Percentiles rank a stretch among this genome's conserved stretches.
phyloP scores from a whole-genome alignment of 1,284 basidiomycete genomes.

The Ganoderma resinaceum region DNA sequence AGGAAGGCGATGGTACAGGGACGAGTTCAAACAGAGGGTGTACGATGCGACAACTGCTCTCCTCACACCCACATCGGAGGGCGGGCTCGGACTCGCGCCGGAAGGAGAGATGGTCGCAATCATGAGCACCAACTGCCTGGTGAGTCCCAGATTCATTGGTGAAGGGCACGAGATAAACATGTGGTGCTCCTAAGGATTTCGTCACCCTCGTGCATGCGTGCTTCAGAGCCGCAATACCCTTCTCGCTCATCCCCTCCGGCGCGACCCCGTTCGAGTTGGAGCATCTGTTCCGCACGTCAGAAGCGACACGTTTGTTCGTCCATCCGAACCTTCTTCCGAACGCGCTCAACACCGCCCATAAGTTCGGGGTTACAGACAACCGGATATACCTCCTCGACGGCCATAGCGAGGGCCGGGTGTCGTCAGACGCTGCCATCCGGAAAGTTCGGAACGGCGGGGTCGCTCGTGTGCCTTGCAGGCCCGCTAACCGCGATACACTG shows the following conservation, averaged over 20 bases:
- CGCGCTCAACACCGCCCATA: conserved; percentile 57
- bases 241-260: conserved; percentile 68
- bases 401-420: conserved; percentile 44
- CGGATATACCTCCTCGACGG: conserved; percentile 65
- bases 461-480: conserved; percentile 50
- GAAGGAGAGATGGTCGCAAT: conserved; percentile 69
- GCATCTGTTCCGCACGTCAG: conserved; percentile 59
- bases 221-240: conserved; percentile 63
- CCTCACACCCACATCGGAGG: conserved; percentile 48
- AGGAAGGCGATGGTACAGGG: conserved; percentile 52
- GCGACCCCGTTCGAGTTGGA: conserved; percentile 73
- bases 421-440: conserved; percentile 55
- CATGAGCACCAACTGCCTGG: conserved; percentile 72
- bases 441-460: conserved; percentile 46
- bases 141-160: conserved; percentile 41
- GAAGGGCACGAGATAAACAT: not conserved
- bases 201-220: conserved; percentile 62
- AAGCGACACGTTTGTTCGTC: conserved; percentile 67
- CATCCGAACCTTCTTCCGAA: conserved; percentile 57
- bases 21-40: conserved; percentile 58
- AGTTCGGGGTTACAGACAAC: conserved; percentile 55
- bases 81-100: conserved; percentile 62
- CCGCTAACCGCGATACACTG: conserved; percentile 61
- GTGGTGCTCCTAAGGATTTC: conserved; percentile 59
- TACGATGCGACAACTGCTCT: conserved; percentile 66